phyloP scores from a whole-genome alignment of 1,284 basidiomycete genomes.

The Pascua sp. region DNA sequence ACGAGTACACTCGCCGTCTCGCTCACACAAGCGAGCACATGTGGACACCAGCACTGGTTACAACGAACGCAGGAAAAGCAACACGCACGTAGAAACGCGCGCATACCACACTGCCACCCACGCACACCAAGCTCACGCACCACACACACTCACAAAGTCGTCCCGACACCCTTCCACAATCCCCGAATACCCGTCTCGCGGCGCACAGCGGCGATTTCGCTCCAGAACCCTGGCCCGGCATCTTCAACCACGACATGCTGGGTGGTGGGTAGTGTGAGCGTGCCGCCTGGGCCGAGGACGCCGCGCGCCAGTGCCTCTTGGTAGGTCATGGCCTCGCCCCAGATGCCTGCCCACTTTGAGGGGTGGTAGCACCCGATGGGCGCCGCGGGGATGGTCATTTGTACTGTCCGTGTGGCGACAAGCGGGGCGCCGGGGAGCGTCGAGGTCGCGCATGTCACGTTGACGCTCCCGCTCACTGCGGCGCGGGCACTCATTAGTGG shows the following conservation, averaged over 20 bases:
- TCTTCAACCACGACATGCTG: background rate
- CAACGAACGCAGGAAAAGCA: too few relatives aligned
- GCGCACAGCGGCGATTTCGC: slow-evolving; percentile 73
- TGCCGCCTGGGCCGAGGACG: slow-evolving; percentile 6
- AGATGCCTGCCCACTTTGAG: slow-evolving; percentile 49
- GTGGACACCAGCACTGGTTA: too few relatives aligned
- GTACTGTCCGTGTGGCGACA: background rate
- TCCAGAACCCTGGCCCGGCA: slow-evolving; percentile 60
- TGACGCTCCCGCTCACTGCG: background rate
- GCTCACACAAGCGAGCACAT: too few relatives aligned
- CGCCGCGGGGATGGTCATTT: slow-evolving; percentile 12
- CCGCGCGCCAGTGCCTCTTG: slow-evolving; percentile 33
- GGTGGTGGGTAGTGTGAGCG: slow-evolving; percentile 22
- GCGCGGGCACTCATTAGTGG: background rate
- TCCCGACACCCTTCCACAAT: slow-evolving; percentile 86
- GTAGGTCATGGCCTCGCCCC: slow-evolving; percentile 44
- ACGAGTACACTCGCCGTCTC: too few relatives aligned
- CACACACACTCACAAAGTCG: slow-evolving; percentile 64
- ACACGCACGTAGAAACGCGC: too few relatives aligned
- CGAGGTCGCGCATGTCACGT: slow-evolving; percentile 21
- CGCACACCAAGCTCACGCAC: background rate
- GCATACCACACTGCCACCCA: too few relatives aligned
- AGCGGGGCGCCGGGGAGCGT: slow-evolving; percentile 13
- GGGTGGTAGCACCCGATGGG: slow-evolving; percentile 47
- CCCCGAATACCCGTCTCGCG: slow-evolving; percentile 71